Percentiles rank a stretch among this genome's conserved stretches.
These are phyloP conservation scores for Termitomyces sp. DNA, from an alignment of 768 basidiomycete genomes.

Conservation along the genomic window DNA sequence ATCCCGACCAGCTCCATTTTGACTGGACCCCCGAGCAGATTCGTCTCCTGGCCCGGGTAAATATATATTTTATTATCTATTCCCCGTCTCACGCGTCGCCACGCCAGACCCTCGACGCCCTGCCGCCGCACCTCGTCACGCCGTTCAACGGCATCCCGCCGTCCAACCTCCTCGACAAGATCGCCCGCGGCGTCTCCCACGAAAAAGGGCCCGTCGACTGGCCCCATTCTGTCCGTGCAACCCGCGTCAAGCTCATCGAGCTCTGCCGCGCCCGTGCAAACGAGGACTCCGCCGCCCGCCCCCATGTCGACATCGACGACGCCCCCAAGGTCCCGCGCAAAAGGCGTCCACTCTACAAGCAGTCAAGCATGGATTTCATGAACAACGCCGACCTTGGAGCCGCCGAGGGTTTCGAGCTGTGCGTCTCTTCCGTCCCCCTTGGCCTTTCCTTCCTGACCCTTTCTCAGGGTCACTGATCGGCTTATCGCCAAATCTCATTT, in stretches of 20 bases:
- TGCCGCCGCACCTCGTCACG: conserved; percentile 79
- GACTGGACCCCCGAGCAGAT: conserved; percentile 77
- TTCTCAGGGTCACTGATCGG: conserved; percentile 54
- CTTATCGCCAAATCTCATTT: conserved; percentile 47
- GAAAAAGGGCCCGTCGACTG: conserved; percentile 75
- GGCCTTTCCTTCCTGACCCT: conserved; percentile 8
- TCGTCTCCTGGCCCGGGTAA: conserved; percentile 59
- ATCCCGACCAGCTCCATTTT: conserved; percentile 55
- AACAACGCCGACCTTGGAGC: conserved; percentile 44
- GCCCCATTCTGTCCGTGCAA: conserved; percentile 79
- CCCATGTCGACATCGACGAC: conserved; percentile 34
- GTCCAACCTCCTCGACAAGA: conserved; percentile 81
- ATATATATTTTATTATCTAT: conserved; percentile 19
- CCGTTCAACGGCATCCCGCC: conserved; percentile 86
- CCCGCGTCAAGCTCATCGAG: conserved; percentile 78
- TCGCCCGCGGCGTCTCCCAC: conserved; percentile 69
- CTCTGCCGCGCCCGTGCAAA: conserved; percentile 63
- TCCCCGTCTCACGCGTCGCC: conserved; percentile 4
- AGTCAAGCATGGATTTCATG: conserved; percentile 88
- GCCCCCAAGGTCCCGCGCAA: conserved; percentile 21
- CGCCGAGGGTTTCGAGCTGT: conserved; percentile 60
- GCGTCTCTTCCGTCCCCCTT: conserved; percentile 22
- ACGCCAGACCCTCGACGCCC: conserved; percentile 73
- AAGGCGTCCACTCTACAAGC: conserved; percentile 63
- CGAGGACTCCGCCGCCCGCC: conserved; percentile 47